Percentiles rank a stretch among this genome's conserved stretches.
Evolutionary conservation across 2,329 filamentous ascomycete species (phyloP).

Genomic region (Huntiella decipiens): DNA sequence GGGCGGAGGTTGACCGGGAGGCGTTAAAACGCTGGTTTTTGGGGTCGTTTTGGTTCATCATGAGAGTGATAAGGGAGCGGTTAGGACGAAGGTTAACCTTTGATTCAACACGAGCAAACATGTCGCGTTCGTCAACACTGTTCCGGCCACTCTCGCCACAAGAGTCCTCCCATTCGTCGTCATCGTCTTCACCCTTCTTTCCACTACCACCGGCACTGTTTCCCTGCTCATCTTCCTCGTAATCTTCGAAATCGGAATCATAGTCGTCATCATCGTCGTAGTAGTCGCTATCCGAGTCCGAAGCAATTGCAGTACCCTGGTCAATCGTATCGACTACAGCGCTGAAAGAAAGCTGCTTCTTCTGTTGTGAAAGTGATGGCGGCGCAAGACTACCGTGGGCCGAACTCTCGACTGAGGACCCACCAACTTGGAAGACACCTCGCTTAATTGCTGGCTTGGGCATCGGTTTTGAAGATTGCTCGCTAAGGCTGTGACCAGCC

Average conservation of each 20-base stretch:
- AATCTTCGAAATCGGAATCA: constrained; percentile 32
- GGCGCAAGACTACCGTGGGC: constrained; percentile 27
- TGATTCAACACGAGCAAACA: constrained; percentile 86
- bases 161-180: constrained; percentile 43
- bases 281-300: constrained; percentile 31
- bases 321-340: constrained; percentile 53
- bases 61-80: constrained; percentile 73
- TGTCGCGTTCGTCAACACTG: constrained; percentile 57
- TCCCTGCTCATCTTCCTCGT: constrained; percentile 51
- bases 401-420: constrained; percentile 60
- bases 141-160: constrained; percentile 68
- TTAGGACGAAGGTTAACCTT: constrained; percentile 67
- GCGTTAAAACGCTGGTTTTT: constrained; percentile 46
- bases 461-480: constrained; percentile 15
- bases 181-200: constrained; percentile 38
- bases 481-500: constrained; percentile 29
- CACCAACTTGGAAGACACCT: constrained; percentile 33
- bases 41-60: constrained; percentile 63
- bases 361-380: constrained; percentile 23
- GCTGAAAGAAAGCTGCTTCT: constrained; percentile 70
- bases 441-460: constrained; percentile 16
- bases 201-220: constrained; percentile 55
- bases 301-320: constrained; percentile 34
- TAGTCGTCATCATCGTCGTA: constrained; percentile 30
- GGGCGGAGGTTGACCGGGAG: constrained; percentile 46